phyloP scores from a whole-genome alignment of 2,329 filamentous ascomycete genomes.

The Epichloe gansuensis region DNA sequence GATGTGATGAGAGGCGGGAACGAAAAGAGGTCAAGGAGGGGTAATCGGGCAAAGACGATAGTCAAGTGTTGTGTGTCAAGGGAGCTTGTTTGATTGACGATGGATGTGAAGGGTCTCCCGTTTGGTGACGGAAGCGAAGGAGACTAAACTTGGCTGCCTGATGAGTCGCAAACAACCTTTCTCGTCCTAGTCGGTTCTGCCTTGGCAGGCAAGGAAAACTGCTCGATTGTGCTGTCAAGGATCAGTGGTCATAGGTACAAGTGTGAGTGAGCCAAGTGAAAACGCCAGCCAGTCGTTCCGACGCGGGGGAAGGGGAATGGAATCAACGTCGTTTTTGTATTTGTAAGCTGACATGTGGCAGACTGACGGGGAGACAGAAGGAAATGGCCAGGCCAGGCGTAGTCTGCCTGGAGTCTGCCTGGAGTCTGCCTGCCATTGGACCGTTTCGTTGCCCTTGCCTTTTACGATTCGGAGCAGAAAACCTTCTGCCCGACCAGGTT shows the following conservation, averaged over 20 bases:
- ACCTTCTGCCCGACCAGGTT: too few relatives aligned
- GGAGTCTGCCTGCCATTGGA: too few relatives aligned
- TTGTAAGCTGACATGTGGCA: conserved; percentile 1
- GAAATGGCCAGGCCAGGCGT: too few relatives aligned
- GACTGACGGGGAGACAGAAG: not conserved
- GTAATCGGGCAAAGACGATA: not conserved
- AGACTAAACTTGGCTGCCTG: conserved; percentile 20
- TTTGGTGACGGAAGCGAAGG: conserved; percentile 1
- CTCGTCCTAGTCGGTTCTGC: conserved; percentile 9
- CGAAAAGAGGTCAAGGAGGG: not conserved
- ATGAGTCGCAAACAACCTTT: conserved; percentile 21
- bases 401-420: too few relatives aligned
- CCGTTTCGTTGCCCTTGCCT: too few relatives aligned
- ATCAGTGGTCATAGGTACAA: not conserved
- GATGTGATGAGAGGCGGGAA: not conserved
- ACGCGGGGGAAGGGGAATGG: not conserved
- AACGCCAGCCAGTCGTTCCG: not conserved
- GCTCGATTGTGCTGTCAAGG: not conserved
- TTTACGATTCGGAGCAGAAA: not conserved
- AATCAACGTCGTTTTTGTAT: not conserved
- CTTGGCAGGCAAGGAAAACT: not conserved
- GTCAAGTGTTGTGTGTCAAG: not conserved
- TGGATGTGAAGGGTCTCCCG: conserved; percentile 1
- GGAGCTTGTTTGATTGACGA: not conserved
- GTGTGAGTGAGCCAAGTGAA: not conserved